Evolutionary conservation across 2,329 filamentous ascomycete species (phyloP).

Genomic region (Septoria petroselini): DNA sequence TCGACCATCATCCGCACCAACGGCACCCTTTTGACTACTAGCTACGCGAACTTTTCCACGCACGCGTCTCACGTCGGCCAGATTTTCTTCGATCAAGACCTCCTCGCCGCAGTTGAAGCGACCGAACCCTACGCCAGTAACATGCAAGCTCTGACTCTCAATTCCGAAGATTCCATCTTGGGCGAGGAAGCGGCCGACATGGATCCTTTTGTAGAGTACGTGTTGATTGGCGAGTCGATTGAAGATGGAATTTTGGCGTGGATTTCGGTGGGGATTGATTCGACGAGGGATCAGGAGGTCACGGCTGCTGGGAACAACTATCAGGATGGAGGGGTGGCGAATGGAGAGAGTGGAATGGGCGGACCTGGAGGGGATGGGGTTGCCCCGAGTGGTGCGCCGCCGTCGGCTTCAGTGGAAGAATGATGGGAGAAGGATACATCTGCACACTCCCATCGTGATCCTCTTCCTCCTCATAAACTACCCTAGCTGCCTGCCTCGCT

Average conservation of each 20-base stretch:
- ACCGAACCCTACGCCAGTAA: conserved; percentile 47
- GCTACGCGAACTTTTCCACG: conserved; percentile 26
- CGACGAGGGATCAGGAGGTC: conserved; percentile 30
- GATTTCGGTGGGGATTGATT: conserved; percentile 53
- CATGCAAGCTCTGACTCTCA: conserved; percentile 46
- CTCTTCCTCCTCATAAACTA: no score
- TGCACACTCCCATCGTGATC: no score
- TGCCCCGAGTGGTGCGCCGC: conserved; percentile 15
- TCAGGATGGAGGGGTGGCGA: conserved; percentile 27
- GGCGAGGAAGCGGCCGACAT: conserved; percentile 49
- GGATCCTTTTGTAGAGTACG: conserved; percentile 59
- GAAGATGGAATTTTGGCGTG: conserved; percentile 54
- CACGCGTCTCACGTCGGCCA: conserved; percentile 61
- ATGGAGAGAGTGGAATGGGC: conserved; percentile 21
- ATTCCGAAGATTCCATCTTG: conserved; percentile 51
- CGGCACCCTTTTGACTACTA: conserved; percentile 51
- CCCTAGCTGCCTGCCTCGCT: no score
- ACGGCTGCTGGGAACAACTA: conserved; percentile 23
- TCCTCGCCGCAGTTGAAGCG: conserved; percentile 53
- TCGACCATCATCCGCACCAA: conserved; percentile 41
- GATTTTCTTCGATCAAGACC: conserved; percentile 61
- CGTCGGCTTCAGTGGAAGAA: no score
- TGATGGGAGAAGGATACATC: no score
- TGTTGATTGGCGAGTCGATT: conserved; percentile 53
- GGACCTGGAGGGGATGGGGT: conserved; percentile 9